Evolutionary conservation across 306 rosid genomes (phyloP).

Genomic region (Trifolium subterraneum): DNA sequence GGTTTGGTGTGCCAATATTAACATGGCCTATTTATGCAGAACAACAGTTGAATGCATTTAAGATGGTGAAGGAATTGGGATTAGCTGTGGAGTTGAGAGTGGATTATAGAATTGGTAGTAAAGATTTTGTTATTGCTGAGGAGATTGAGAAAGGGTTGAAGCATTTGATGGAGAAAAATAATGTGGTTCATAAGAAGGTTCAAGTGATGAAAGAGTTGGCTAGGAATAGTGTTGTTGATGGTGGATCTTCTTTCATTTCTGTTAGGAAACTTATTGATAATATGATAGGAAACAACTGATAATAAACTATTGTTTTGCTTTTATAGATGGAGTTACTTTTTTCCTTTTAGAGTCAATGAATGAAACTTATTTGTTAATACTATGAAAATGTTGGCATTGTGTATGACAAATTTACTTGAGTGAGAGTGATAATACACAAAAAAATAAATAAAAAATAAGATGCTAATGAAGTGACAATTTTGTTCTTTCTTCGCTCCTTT

Average conservation of each 20-base stretch:
- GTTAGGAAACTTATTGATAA: conserved; percentile 40
- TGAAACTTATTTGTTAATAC: neutral
- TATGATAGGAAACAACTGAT: conserved; percentile 40
- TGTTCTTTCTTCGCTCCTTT: too few relatives aligned
- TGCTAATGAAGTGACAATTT: too few relatives aligned
- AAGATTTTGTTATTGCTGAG: conserved; percentile 54
- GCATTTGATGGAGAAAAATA: conserved; percentile 49
- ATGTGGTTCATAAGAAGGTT: conserved; percentile 52
- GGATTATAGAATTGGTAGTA: conserved; percentile 45
- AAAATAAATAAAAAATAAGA: too few relatives aligned
- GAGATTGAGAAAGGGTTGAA: conserved; percentile 58
- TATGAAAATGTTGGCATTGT: neutral
- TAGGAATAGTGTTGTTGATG: conserved; percentile 48
- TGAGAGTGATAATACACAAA: too few relatives aligned
- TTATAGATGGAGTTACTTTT: neutral
- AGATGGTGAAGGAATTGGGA: conserved; percentile 51
- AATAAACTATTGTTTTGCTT: neutral
- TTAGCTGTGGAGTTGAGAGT: conserved; percentile 55
- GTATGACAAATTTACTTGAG: too few relatives aligned
- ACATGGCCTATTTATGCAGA: conserved; percentile 80
- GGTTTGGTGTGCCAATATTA: conserved; percentile 70
- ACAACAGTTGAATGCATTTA: conserved; percentile 66
- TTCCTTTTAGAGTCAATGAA: neutral
- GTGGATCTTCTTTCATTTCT: conserved; percentile 57
- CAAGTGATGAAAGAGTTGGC: conserved; percentile 56